phyloP scores from a whole-genome alignment of 108 stramenopile species.

The Hondaea fermentalgiana region DNA sequence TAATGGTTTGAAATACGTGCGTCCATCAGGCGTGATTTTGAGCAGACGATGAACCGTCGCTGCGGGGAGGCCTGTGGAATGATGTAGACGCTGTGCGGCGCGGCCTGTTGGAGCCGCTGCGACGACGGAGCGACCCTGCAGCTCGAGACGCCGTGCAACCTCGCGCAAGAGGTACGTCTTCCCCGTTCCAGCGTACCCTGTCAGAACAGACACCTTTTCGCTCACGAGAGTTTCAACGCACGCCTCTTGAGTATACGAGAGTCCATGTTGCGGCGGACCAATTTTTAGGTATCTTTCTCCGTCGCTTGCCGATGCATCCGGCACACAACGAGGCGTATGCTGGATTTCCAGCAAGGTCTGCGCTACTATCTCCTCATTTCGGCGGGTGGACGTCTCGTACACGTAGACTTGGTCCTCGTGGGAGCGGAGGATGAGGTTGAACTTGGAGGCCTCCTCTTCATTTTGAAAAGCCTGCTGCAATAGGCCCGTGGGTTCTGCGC shows the following conservation, averaged over 20 bases:
- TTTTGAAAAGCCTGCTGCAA: too few species aligned
- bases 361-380: too few species aligned
- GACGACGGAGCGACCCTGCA: not conserved
- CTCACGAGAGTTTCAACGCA: not conserved
- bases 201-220: not conserved
- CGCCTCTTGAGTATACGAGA: not conserved
- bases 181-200: not conserved
- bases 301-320: too few species aligned
- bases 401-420: too few species aligned
- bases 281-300: not conserved
- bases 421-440: too few species aligned
- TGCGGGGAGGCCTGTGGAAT: not conserved
- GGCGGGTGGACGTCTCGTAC: too few species aligned
- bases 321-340: too few species aligned
- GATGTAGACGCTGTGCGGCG: not conserved
- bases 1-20: not conserved
- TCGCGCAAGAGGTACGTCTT: not conserved
- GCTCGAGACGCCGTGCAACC: not conserved
- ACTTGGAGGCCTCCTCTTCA: too few species aligned
- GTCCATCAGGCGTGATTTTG: not conserved
- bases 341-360: too few species aligned
- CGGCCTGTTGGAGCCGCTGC: not conserved
- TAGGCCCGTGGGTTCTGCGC: too few species aligned
- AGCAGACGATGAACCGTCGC: not conserved
- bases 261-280: not conserved